phyloP scores from a whole-genome alignment of 768 basidiomycete genomes.

The Goffeauzyma gilvescens region DNA sequence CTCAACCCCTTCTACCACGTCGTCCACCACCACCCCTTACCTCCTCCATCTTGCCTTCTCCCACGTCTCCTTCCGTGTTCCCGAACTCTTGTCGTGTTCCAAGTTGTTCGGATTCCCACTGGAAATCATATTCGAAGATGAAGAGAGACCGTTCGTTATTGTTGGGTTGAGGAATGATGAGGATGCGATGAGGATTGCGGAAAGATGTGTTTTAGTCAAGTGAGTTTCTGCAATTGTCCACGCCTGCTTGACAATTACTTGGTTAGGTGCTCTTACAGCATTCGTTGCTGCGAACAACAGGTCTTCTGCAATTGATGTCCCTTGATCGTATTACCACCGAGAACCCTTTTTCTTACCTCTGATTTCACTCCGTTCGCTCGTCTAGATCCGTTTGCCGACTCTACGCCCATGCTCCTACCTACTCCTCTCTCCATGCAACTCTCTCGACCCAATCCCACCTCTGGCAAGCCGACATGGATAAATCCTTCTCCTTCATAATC shows the following conservation, averaged over 20 bases:
- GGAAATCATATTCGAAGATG: conserved; percentile 1
- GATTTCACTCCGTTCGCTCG: no score
- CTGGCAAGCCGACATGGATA: conserved; percentile 7
- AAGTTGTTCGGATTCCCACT: conserved; percentile 48
- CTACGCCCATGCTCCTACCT: conserved; percentile 51
- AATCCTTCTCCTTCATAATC: conserved; percentile 3
- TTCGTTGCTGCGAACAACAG: no score
- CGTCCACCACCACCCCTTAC: no score
- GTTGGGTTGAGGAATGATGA: conserved; percentile 40
- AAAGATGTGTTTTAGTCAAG: conserved; percentile 69
- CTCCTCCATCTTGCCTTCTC: conserved; percentile 63
- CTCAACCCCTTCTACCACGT: no score
- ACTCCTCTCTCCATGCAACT: conserved; percentile 48
- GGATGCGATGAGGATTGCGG: conserved; percentile 53
- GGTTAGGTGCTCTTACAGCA: no score
- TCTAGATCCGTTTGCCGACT: conserved; percentile 57
- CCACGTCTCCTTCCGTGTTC: conserved; percentile 64
- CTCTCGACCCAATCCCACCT: conserved; percentile 18
- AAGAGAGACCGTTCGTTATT: conserved; percentile 4
- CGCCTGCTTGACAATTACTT: no score
- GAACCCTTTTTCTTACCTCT: neutral
- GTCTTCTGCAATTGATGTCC: neutral
- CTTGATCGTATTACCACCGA: neutral
- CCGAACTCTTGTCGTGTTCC: conserved; percentile 59
- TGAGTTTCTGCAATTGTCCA: no score